These are phyloP conservation scores for Penicillium turbatum DNA, from an alignment of 495 filamentous ascomycete species.

Conservation along the genomic window DNA sequence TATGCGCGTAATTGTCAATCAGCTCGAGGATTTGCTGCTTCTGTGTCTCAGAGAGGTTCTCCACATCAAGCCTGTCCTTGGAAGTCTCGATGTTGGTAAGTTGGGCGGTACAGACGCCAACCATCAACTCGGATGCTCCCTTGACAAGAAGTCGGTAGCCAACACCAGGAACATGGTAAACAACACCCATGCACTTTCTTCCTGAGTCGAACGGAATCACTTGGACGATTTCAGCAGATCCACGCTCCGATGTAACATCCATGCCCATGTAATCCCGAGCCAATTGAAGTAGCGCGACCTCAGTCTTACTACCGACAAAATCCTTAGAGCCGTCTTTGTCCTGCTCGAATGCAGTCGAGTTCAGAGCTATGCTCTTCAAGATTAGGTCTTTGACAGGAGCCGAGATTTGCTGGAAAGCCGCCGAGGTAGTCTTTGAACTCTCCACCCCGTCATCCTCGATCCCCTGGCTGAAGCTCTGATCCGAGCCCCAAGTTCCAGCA, in stretches of 20 bases:
- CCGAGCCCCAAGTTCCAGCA: slow-evolving; percentile 55
- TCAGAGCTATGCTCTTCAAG: slow-evolving; percentile 58
- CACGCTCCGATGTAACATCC: slow-evolving; percentile 57
- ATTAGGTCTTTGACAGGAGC: slow-evolving; percentile 45
- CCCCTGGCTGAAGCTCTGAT: slow-evolving; percentile 46
- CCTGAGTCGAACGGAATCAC: slow-evolving; percentile 65
- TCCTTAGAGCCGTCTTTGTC: slow-evolving; percentile 51
- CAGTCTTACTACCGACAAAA: slow-evolving; percentile 69
- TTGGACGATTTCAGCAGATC: slow-evolving; percentile 56
- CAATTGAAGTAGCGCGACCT: slow-evolving; percentile 62
- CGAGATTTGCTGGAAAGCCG: slow-evolving; percentile 38
- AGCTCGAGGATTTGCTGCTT: slow-evolving; percentile 30
- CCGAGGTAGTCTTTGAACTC: slow-evolving; percentile 20
- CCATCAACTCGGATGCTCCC: slow-evolving; percentile 64
- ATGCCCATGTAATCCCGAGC: slow-evolving; percentile 59
- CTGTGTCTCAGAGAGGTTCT: slow-evolving; percentile 32
- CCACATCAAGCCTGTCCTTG: slow-evolving; percentile 32
- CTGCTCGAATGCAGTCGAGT: slow-evolving; percentile 65
- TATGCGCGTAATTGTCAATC: slow-evolving; percentile 54
- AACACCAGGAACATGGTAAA: slow-evolving; percentile 51
- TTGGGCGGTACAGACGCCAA: slow-evolving; percentile 45
- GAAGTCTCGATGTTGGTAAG: slow-evolving; percentile 22
- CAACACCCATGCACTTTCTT: slow-evolving; percentile 66
- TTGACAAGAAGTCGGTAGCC: slow-evolving; percentile 64
- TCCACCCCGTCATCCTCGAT: slow-evolving; percentile 20